phyloP scores from a whole-genome alignment of 495 filamentous ascomycete genomes.

The Aspergillus coremiiformis region DNA sequence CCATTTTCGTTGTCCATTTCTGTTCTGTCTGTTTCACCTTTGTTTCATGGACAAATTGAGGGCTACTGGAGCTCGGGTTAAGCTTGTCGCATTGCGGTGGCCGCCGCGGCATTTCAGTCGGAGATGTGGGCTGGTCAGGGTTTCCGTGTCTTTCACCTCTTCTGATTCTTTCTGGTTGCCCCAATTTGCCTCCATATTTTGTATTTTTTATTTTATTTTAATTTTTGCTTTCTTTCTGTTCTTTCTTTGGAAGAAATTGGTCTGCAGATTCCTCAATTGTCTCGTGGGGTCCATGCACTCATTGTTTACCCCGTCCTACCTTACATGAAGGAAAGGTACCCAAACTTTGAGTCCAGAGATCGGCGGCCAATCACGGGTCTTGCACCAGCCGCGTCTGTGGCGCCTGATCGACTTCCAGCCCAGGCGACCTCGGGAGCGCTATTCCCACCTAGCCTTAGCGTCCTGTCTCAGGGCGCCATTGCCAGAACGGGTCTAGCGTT shows the following conservation, averaged over 20 bases:
- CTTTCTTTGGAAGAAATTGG: not conserved
- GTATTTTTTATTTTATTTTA: not conserved
- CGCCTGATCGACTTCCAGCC: constrained; percentile 30
- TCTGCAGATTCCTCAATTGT: not conserved
- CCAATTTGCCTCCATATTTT: not conserved
- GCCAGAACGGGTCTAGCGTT: constrained; percentile 23
- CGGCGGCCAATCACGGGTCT: constrained; percentile 11
- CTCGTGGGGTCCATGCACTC: constrained; percentile 16
- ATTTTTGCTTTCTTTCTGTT: not conserved
- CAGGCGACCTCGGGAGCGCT: constrained; percentile 34
- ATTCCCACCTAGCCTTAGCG: constrained; percentile 19
- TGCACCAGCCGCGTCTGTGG: constrained; percentile 18
- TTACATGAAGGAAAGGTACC: constrained; percentile 14
- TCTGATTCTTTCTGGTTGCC: no score
- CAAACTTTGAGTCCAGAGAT: constrained; percentile 9
- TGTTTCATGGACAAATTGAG: no score
- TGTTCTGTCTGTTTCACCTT: not conserved
- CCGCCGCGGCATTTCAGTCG: no score
- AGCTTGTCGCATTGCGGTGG: not conserved
- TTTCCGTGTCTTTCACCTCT: no score
- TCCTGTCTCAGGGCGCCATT: constrained; percentile 12
- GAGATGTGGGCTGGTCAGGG: no score
- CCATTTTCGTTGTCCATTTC: no score
- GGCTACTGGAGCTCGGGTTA: no score
- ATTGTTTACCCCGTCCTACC: constrained; percentile 17